Conservation (phyloP, 2,329 filamentous ascomycete species). For the Phyllosticta capitalensis region DNA sequence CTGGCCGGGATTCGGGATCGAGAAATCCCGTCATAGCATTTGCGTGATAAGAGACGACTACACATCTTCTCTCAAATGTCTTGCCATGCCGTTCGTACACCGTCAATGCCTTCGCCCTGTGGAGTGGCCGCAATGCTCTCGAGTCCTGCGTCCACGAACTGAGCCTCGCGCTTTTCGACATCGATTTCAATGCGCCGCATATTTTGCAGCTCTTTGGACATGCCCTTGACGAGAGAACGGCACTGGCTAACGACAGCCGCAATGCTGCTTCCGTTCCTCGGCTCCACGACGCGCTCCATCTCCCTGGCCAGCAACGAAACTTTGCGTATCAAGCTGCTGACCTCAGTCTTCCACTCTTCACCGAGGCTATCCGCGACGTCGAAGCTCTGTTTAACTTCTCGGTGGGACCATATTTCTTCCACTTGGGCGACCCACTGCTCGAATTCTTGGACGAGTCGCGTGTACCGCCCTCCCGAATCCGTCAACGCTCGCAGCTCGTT, state of each 20-base stretch:
- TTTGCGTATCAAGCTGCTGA: conserved; percentile 25
- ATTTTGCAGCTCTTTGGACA: conserved; percentile 24
- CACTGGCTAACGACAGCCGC: conserved; percentile 22
- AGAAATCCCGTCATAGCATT: background rate
- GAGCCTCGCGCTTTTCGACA: conserved; percentile 23
- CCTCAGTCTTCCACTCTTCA: conserved; percentile 26
- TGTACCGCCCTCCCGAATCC: conserved; percentile 24
- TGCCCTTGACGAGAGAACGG: conserved; percentile 21
- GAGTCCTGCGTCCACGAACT: conserved; percentile 23
- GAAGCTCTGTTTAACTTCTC: conserved; percentile 12
- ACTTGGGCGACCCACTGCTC: conserved; percentile 24
- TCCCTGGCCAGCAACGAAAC: conserved; percentile 23
- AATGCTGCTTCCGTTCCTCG: conserved; percentile 24
- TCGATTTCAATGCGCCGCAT: conserved; percentile 25
- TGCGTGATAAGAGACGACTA: background rate
- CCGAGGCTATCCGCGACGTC: conserved; percentile 20
- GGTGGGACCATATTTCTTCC: conserved; percentile 19
- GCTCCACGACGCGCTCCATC: conserved; percentile 22
- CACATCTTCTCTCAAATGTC: background rate
- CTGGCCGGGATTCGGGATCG: background rate
- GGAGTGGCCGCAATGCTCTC: background rate
- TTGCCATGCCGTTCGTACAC: background rate
- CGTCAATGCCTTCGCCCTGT: background rate
- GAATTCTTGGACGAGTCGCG: conserved; percentile 22
- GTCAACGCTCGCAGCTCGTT: conserved; percentile 27